Base-by-base conservation (phyloP, 169 alveolate genomes). In the Plasmodium yoelii region DNA sequence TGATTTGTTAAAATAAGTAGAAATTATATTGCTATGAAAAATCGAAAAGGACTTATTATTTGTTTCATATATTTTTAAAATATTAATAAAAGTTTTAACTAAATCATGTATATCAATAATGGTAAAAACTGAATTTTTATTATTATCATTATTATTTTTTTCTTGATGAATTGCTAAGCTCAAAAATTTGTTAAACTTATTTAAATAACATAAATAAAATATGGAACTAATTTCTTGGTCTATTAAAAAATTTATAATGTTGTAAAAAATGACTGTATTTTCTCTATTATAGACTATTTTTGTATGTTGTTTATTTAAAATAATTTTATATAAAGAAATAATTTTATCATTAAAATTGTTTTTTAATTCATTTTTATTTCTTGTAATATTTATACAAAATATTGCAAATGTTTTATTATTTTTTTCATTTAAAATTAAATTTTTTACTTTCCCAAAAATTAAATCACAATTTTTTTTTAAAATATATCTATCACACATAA, bases 181-280 rank as follows among this genome's bases (percentile, higher is more conserved):
- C 55, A 82, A 28, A 61, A 82, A 82, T 18, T 44, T 60, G 22
- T 55, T 26, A 44, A 82, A 69, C 55, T 82, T 82, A 15, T 44
- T 55, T 61, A 82, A 67, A 72, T 82, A 82, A 60, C 28, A 70
- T 47, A 82, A 82, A 82, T 82, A 82, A 82, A 82, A 82, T 22
- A 82, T 26, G 7, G 73, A 13, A 82, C 74, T 65, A 49, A 82
- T 46, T 82, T 82, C 69, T 24, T 82, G 69, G 49, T 60, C 69
- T 57, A 19, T 18, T 64, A 82, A 10, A 69, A 82, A 82, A 69
- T 82, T 82, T 19, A 73, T 12, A 26, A 82, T 70, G 49, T 68
- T 82, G 22, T 13, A 1, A 67, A 82, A 82, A 22, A 82, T 82
- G 12, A 82, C 90, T 9, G 57, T 57, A 60, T 82, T 82, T 57